Conservation (phyloP, 257 asterid genomes). For the Catharanthus roseus region DNA sequence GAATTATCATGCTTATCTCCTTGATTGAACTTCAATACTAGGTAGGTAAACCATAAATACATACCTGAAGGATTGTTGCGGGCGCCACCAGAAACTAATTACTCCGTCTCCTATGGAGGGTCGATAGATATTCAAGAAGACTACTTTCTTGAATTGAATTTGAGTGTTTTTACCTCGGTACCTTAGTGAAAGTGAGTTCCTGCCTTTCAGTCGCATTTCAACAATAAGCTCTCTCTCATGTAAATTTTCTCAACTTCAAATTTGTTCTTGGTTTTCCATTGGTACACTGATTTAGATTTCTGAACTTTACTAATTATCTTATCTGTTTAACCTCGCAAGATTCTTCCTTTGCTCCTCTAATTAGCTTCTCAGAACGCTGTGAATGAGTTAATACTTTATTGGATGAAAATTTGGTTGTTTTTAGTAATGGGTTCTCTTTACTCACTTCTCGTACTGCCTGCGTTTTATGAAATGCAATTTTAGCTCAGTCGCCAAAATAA, state of each 20-base stretch:
- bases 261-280: neutral
- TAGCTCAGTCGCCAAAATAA: slow-evolving; percentile 9
- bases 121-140: no score
- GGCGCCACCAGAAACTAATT: no score
- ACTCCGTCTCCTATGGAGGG: no score
- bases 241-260: neutral
- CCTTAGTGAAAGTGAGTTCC: no score
- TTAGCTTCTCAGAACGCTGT: neutral
- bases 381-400: slow-evolving; percentile 1
- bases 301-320: neutral
- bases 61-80: no score
- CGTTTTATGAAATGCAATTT: slow-evolving; percentile 11
- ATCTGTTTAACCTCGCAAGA: neutral
- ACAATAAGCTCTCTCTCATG: no score
- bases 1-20: no score
- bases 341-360: neutral
- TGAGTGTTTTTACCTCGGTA: no score
- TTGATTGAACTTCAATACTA: no score
- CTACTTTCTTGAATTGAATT: no score
- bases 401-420: neutral
- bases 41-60: no score
- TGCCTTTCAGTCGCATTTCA: no score
- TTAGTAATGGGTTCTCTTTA: neutral
- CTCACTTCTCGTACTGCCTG: neutral
- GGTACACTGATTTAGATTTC: neutral